Base-by-base conservation (phyloP, 1,139 yeast species). In the Saccharomyces pastorianus region DNA sequence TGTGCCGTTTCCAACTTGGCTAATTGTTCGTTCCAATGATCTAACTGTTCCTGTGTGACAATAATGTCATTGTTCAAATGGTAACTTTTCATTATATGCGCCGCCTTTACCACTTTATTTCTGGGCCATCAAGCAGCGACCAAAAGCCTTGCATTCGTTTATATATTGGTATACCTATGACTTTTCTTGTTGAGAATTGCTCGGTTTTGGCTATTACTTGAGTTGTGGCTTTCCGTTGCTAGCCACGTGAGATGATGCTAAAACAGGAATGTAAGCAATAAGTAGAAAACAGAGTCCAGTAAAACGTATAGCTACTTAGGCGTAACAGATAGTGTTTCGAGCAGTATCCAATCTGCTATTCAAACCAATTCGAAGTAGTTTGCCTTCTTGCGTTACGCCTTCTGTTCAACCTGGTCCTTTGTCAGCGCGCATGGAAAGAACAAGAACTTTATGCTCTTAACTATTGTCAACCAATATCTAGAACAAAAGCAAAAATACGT, bases 21-120 rank as follows among this genome's bases (percentile, higher is more conserved):
- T 27, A 91, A 78, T 31, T 78, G 75, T n/a, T 72, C 64, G 71
- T 91, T 91, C 68, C 89, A 73, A 61, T 81, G 83, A 6, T 73
- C 74, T n/a, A 84, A 56, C 58, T 84, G 87, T 29, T 73, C 76
- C 49, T 74, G 71, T 0, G 81, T 71, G n/a, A 79, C 64, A 13
- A 64, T 58, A 9, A 74, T 53, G 4, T 59, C 66, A 47, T 63
- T 63, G 51, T 64, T 64, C 50, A 66, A 58, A 14, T 49, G 34
- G 44, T 59, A 64, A 2, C 53, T 29, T 29, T 52, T 55, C 34
- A 51, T 48, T 56, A n/a, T n/a, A n/a, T n/a, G n/a, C n/a, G n/a
- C n/a, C n/a, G n/a, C n/a, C n/a, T n/a, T n/a, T n/a, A n/a, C n/a
- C n/a, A n/a, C n/a, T n/a, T n/a, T n/a, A n/a, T n/a, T n/a, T n/a